Percentiles rank a stretch among this genome's conserved stretches.
Evolutionary conservation across 129 eudicot species (phyloP).

Genomic region (Lactuca saligna): DNA sequence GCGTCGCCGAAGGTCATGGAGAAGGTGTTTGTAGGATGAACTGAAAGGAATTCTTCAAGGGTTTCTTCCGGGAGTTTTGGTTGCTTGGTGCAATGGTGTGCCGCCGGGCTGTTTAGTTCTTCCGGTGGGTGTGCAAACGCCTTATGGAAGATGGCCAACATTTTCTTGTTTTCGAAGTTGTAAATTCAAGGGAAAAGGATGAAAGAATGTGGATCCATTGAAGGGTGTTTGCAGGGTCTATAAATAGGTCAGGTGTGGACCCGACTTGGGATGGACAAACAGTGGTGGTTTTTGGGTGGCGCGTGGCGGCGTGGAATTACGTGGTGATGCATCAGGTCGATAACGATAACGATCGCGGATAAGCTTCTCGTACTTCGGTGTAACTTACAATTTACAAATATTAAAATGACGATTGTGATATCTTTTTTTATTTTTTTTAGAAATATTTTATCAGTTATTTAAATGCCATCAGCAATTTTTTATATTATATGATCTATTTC

Average conservation of each 20-base stretch:
- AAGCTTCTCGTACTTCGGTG: constrained; percentile 44
- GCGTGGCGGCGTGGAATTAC: constrained; percentile 21
- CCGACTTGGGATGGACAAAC: background rate
- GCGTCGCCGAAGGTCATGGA: constrained; percentile 65
- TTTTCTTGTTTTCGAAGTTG: background rate
- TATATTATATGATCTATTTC: too few species aligned
- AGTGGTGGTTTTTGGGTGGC: background rate
- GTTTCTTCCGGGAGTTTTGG: constrained; percentile 72
- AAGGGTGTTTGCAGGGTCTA: background rate
- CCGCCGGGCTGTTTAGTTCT: constrained; percentile 77
- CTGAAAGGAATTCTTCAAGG: constrained; percentile 48
- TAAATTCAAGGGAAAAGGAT: background rate
- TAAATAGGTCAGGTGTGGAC: constrained; percentile 10
- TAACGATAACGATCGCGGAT: constrained; percentile 31
- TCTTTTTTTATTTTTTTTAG: too few species aligned
- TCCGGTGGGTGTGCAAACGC: constrained; percentile 94
- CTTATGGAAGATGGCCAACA: constrained; percentile 90
- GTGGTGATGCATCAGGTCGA: constrained; percentile 21
- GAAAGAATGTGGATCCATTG: background rate
- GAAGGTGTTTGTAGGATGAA: constrained; percentile 56
- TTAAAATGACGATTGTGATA: too few species aligned
- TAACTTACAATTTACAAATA: background rate
- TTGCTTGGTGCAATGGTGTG: constrained; percentile 31
- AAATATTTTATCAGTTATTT: too few species aligned
- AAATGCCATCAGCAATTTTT: too few species aligned